phyloP scores from a whole-genome alignment of 2,329 filamentous ascomycete genomes.

The Clonostachys rhizophaga region DNA sequence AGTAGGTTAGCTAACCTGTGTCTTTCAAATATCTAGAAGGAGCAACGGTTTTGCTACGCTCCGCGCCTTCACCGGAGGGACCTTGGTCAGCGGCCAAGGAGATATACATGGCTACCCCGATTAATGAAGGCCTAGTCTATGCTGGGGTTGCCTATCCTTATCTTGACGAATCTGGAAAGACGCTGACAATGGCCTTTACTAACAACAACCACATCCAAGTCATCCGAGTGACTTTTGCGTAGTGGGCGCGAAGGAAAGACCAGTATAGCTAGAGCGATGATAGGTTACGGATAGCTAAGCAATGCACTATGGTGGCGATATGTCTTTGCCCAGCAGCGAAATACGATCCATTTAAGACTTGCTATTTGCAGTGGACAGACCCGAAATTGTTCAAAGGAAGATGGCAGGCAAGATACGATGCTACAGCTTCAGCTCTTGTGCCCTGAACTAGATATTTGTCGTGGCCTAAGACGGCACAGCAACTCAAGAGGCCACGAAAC shows the following conservation, averaged over 20 bases:
- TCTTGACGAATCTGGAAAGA: constrained; percentile 24
- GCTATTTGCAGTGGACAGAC: no score
- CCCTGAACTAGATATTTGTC: no score
- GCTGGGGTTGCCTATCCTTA: constrained; percentile 31
- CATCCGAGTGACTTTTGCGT: constrained; percentile 19
- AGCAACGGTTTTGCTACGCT: constrained; percentile 4
- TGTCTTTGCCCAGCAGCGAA: no score
- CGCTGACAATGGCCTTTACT: constrained; percentile 28
- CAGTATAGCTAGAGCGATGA: no score
- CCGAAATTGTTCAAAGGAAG: no score
- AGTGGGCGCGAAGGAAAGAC: neutral
- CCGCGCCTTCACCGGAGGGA: constrained; percentile 21
- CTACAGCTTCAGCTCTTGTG: no score
- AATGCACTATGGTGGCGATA: no score
- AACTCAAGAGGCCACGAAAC: no score
- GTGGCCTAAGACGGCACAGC: no score
- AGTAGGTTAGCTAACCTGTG: neutral
- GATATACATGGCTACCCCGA: constrained; percentile 23
- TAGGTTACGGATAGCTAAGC: no score
- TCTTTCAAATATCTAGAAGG: neutral
- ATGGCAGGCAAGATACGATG: no score
- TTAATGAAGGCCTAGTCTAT: constrained; percentile 24
- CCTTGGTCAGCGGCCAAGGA: constrained; percentile 28
- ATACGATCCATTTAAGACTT: no score
- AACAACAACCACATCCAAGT: constrained; percentile 32